Evolutionary conservation across 805 yeast species (phyloP).

Genomic region (Grigorovia transvaalensis): DNA sequence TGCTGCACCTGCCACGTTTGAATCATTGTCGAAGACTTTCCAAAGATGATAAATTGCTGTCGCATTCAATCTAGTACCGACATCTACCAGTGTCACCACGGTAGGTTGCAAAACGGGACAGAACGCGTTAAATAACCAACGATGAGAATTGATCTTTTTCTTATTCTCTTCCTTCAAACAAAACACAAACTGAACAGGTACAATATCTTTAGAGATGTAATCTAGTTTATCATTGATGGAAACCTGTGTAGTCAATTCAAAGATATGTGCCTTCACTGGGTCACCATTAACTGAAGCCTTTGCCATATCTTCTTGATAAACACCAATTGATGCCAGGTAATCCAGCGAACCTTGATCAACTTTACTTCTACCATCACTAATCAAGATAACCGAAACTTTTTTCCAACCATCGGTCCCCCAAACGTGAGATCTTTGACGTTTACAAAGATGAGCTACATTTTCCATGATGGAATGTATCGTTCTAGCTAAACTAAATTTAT

Average conservation of each 20-base stretch:
- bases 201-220: slow-evolving; percentile 81
- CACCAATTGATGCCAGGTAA: slow-evolving; percentile 86
- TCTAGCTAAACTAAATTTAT: slow-evolving; percentile 78
- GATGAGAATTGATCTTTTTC: slow-evolving; percentile 91
- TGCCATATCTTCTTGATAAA: slow-evolving; percentile 95
- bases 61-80: slow-evolving; percentile 92
- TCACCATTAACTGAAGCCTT: slow-evolving; percentile 87
- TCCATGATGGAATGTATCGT: slow-evolving; percentile 92
- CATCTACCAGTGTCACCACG: slow-evolving; percentile 81
- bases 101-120: slow-evolving; percentile 90
- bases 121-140: slow-evolving; percentile 94
- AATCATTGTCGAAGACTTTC: slow-evolving; percentile 95
- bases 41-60: slow-evolving; percentile 86
- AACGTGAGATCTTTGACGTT: slow-evolving; percentile 66
- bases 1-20: slow-evolving; percentile 97
- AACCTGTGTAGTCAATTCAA: slow-evolving; percentile 93
- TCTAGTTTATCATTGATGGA: slow-evolving; percentile 82
- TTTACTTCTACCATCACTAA: slow-evolving; percentile 91
- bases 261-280: slow-evolving; percentile 85
- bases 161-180: slow-evolving; percentile 88
- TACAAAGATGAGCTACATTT: slow-evolving; percentile 78
- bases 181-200: slow-evolving; percentile 89
- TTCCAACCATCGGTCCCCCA: slow-evolving; percentile 99
- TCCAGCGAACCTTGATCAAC: slow-evolving; percentile 78
- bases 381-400: slow-evolving; percentile 82